Conservation (phyloP, 139 green algal species). For the Coelastrella sp. region DNA sequence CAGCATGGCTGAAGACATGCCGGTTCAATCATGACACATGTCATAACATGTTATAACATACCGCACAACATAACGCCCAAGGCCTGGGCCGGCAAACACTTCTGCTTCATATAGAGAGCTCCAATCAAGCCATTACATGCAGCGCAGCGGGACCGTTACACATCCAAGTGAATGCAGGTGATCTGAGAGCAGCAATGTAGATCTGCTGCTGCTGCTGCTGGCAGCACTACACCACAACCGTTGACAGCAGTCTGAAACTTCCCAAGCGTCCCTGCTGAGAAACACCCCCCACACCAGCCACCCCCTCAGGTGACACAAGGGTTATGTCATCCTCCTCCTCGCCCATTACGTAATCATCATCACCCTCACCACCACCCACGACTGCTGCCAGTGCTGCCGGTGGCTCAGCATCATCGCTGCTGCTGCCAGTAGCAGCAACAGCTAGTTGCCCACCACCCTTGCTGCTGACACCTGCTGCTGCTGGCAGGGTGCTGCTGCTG, state of each 20-base stretch:
- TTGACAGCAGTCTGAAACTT: background rate
- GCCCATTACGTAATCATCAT: background rate
- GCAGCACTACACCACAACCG: background rate
- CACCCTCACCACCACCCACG: background rate
- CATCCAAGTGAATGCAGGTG: too few species aligned
- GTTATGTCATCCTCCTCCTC: background rate
- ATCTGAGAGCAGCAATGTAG: too few species aligned
- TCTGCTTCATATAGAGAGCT: too few species aligned
- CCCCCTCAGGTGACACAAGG: background rate
- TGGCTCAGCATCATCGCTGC: background rate
- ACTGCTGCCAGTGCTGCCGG: background rate
- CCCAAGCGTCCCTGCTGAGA: background rate
- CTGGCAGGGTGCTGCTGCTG: background rate
- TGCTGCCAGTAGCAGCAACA: background rate
- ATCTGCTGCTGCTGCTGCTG: too few species aligned
- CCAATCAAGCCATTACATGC: too few species aligned
- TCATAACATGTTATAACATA: too few species aligned
- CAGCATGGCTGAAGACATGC: too few species aligned
- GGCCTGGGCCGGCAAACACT: too few species aligned
- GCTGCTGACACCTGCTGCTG: background rate
- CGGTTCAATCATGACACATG: too few species aligned
- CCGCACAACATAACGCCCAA: too few species aligned
- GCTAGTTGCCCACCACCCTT: background rate
- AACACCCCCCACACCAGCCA: background rate
- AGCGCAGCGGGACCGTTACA: too few species aligned